These are phyloP conservation scores for Porogramme epimiltina DNA, from an alignment of 1,284 basidiomycete species.

Conservation along the genomic window DNA sequence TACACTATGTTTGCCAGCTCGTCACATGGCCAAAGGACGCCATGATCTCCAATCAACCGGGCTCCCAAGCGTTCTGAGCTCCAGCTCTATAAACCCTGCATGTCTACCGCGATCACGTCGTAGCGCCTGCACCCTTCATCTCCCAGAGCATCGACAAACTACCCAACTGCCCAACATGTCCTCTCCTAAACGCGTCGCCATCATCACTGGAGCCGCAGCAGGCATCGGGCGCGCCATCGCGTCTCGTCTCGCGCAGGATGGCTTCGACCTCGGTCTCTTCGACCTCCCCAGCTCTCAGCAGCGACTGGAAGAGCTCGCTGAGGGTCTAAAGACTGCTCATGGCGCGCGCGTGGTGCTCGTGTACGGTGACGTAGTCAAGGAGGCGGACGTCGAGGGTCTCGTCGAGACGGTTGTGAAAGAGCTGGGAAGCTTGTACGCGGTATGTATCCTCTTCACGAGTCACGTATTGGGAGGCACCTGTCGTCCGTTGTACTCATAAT, in stretches of 20 bases:
- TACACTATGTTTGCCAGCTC: too few species aligned
- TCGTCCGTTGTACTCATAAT: not conserved
- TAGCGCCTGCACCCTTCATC: too few species aligned
- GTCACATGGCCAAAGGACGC: too few species aligned
- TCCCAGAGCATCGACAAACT: too few species aligned
- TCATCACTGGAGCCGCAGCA: slow-evolving; percentile 20
- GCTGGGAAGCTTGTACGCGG: slow-evolving; percentile 31
- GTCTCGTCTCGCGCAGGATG: slow-evolving; percentile 30
- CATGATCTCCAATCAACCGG: too few species aligned
- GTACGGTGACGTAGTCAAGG: slow-evolving; percentile 31
- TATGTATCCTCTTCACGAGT: not conserved
- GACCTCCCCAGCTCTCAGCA: slow-evolving; percentile 28
- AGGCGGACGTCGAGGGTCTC: slow-evolving; percentile 32
- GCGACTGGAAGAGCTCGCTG: slow-evolving; percentile 22
- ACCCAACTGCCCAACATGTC: not conserved
- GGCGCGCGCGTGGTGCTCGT: slow-evolving; percentile 25
- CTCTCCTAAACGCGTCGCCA: slow-evolving; percentile 13
- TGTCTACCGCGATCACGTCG: too few species aligned
- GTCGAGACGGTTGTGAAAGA: slow-evolving; percentile 27
- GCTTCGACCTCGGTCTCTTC: slow-evolving; percentile 29
- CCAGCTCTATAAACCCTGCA: too few species aligned
- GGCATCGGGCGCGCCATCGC: slow-evolving; percentile 31
- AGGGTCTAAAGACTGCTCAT: slow-evolving; percentile 19
- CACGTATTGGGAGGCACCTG: too few species aligned
- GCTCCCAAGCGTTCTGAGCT: too few species aligned